phyloP scores from a whole-genome alignment of 2,329 filamentous ascomycete species.

The Arthrobotrys iridis region DNA sequence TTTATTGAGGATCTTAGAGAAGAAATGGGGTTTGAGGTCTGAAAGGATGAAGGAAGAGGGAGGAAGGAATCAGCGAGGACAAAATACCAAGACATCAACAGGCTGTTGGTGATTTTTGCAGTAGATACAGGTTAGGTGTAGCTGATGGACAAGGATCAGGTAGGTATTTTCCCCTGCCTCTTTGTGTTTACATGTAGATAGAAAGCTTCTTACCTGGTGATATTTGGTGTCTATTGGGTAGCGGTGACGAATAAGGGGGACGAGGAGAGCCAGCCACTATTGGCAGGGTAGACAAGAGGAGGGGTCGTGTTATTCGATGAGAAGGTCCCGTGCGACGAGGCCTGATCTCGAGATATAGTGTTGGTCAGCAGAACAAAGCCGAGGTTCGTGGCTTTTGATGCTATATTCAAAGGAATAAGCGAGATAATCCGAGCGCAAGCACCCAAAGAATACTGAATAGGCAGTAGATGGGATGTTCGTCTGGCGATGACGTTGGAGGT shows the following conservation, averaged over 20 bases:
- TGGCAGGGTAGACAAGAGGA: not conserved
- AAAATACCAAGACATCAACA: conserved; percentile 19
- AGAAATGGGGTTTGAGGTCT: not conserved
- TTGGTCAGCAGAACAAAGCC: conserved; percentile 1
- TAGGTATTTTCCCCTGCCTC: conserved; percentile 2
- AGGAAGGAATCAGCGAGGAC: not conserved
- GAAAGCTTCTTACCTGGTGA: conserved; percentile 4
- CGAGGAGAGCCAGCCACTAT: not conserved
- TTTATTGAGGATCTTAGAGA: not conserved
- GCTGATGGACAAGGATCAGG: conserved; percentile 3
- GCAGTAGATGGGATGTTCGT: not conserved
- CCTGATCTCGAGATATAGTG: not conserved
- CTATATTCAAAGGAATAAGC: not conserved
- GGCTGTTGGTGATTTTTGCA: not conserved
- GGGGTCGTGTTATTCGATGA: not conserved
- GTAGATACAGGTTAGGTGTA: conserved; percentile 1
- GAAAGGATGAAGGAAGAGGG: not conserved
- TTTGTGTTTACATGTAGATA: not conserved
- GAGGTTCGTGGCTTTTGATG: conserved; percentile 5
- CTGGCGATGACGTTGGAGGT: not conserved
- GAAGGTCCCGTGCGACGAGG: conserved; percentile 12
- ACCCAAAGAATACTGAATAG: no score
- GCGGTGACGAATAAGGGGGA: not conserved
- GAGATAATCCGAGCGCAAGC: not conserved
- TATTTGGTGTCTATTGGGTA: not conserved